Evolutionary conservation across 2,329 filamentous ascomycete species (phyloP).

Genomic region (Aspergillus phoenicis): DNA sequence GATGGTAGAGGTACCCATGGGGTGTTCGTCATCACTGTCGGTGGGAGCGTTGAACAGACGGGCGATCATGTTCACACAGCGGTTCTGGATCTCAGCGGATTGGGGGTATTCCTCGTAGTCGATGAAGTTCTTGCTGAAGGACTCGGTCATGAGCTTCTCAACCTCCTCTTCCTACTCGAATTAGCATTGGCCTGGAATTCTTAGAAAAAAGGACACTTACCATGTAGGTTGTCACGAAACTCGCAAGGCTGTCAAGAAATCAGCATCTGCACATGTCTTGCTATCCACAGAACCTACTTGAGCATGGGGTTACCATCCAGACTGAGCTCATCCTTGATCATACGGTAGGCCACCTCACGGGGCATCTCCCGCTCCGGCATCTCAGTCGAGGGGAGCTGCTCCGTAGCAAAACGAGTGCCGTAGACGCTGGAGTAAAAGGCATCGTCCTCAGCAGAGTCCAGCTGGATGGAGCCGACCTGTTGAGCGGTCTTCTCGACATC

Average conservation of each 20-base stretch:
- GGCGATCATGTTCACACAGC: slow-evolving; percentile 88
- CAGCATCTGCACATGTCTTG: not conserved
- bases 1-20: slow-evolving; percentile 84
- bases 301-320: slow-evolving; percentile 90
- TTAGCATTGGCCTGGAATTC: not conserved
- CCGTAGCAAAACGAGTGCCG: slow-evolving; percentile 77
- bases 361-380: slow-evolving; percentile 94
- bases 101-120: slow-evolving; percentile 85
- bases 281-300: slow-evolving; percentile 39
- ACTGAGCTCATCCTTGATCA: slow-evolving; percentile 94
- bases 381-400: slow-evolving; percentile 77
- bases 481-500: slow-evolving; percentile 40
- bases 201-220: slow-evolving; percentile 47
- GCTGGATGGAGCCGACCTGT: slow-evolving; percentile 50
- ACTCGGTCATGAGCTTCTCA: slow-evolving; percentile 91
- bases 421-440: slow-evolving; percentile 77
- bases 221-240: slow-evolving; percentile 97
- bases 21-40: slow-evolving; percentile 57
- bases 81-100: slow-evolving; percentile 83
- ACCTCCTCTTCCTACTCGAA: slow-evolving; percentile 79
- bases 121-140: slow-evolving; percentile 94
- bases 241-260: slow-evolving; percentile 66
- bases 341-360: slow-evolving; percentile 85
- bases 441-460: slow-evolving; percentile 50
- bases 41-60: slow-evolving; percentile 80